phyloP scores from a whole-genome alignment of 495 filamentous ascomycete genomes.

The Neohortaea acidophila region DNA sequence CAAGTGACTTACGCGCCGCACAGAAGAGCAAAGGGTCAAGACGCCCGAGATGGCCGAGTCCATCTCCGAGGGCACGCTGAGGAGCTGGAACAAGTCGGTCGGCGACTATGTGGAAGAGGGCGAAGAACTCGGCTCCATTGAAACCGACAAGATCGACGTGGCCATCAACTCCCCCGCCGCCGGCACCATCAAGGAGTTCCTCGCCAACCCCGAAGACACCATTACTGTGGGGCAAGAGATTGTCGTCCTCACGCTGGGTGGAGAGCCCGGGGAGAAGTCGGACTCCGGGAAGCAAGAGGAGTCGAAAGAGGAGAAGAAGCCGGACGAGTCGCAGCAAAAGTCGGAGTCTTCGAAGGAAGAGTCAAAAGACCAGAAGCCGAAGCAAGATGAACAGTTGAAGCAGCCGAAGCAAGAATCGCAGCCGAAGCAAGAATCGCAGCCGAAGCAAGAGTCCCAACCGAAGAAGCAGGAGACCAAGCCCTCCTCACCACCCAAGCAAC shows the following conservation, averaged over 20 bases:
- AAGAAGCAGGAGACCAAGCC: slow-evolving; percentile 35
- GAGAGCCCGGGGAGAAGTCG: slow-evolving; percentile 40
- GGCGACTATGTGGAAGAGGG: slow-evolving; percentile 91
- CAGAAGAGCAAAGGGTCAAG: slow-evolving; percentile 70
- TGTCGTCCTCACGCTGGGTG: slow-evolving; percentile 66
- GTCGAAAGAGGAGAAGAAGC: slow-evolving; percentile 36
- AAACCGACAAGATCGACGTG: slow-evolving; percentile 99
- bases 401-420: slow-evolving; percentile 29
- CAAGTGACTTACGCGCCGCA: too few species aligned
- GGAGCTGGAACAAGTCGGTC: slow-evolving; percentile 87
- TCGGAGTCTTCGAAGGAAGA: background rate
- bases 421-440: slow-evolving; percentile 24
- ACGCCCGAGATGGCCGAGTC: slow-evolving; percentile 98
- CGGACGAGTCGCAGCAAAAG: background rate
- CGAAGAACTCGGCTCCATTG: slow-evolving; percentile 97
- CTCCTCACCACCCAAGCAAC: slow-evolving; percentile 26
- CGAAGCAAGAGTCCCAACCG: slow-evolving; percentile 24
- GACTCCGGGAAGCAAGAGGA: slow-evolving; percentile 33
- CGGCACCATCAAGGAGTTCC: slow-evolving; percentile 79
- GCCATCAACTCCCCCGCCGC: slow-evolving; percentile 88
- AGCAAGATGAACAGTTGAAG: background rate
- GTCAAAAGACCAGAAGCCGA: slow-evolving; percentile 32
- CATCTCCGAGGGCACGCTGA: slow-evolving; percentile 92
- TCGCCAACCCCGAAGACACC: slow-evolving; percentile 90
- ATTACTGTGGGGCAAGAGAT: slow-evolving; percentile 90